A percentile compares a stretch with the other conserved stretches of the same genome.
These are phyloP conservation scores for Coniella lustricola DNA, from an alignment of 2,329 filamentous ascomycete genomes.

Conservation along the genomic window DNA sequence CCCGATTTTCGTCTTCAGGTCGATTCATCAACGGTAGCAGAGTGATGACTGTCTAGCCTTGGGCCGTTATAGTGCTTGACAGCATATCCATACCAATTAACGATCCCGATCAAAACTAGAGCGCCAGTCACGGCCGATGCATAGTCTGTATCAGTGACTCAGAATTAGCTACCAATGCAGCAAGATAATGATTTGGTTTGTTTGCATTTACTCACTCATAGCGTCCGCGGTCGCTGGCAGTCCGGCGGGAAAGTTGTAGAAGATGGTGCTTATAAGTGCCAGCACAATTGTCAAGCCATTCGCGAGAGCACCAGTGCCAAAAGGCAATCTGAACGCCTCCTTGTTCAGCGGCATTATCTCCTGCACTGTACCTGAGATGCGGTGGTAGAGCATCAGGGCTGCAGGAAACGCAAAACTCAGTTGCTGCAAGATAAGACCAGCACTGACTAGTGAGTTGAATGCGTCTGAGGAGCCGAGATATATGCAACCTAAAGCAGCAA, in stretches of 20 bases:
- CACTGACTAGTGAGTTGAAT: slow-evolving; percentile 13
- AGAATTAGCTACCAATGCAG: neutral
- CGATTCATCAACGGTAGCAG: neutral
- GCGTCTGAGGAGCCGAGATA: slow-evolving; percentile 11
- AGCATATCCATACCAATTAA: slow-evolving; percentile 13
- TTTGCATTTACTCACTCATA: slow-evolving; percentile 3
- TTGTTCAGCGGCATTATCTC: slow-evolving; percentile 4
- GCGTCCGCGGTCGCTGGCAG: slow-evolving; percentile 7
- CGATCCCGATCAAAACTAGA: slow-evolving; percentile 4
- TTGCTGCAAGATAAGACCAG: slow-evolving; percentile 12
- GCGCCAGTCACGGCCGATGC: slow-evolving; percentile 12
- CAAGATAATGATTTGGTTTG: neutral
- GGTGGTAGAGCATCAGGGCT: slow-evolving; percentile 8
- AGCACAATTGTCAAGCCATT: slow-evolving; percentile 9
- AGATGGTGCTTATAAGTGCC: slow-evolving; percentile 7
- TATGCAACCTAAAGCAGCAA: slow-evolving; percentile 7
- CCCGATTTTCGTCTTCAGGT: too few relatives aligned
- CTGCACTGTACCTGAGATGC: neutral
- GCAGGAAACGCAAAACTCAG: slow-evolving; percentile 14
- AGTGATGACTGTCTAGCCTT: neutral
- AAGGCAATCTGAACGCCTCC: neutral
- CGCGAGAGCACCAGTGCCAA: neutral
- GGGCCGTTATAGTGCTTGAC: slow-evolving; percentile 10
- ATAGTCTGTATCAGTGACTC: slow-evolving; percentile 11
- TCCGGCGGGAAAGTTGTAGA: slow-evolving; percentile 11